These are phyloP conservation scores for Protomyces arabidopsidicola DNA, from an alignment of 1,139 yeast species.

Conservation along the genomic window DNA sequence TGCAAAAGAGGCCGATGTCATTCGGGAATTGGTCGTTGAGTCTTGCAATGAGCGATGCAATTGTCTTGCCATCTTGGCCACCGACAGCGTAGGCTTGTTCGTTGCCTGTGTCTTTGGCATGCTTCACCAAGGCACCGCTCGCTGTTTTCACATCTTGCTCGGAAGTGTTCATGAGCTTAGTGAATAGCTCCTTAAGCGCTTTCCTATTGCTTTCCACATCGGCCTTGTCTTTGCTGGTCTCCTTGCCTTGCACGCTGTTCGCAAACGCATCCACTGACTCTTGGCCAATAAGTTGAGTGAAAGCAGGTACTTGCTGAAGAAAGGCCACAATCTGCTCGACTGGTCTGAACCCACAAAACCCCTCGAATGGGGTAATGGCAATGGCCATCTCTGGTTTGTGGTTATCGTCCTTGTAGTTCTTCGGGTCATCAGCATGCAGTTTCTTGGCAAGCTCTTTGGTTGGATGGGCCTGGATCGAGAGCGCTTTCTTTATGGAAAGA, in stretches of 20 bases:
- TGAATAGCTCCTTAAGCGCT: slow-evolving; percentile 21
- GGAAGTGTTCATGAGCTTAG: slow-evolving; percentile 16
- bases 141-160: slow-evolving; percentile 5
- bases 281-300: slow-evolving; percentile 61
- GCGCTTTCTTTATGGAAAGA: slow-evolving; percentile 81
- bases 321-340: slow-evolving; percentile 66
- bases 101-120: slow-evolving; percentile 1
- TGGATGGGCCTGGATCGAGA: slow-evolving; percentile 96
- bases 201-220: slow-evolving; percentile 4
- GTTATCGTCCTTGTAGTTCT: slow-evolving; percentile 93
- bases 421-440: slow-evolving; percentile 76
- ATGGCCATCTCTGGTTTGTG: slow-evolving; percentile 99
- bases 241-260: slow-evolving; percentile 11
- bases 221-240: slow-evolving; percentile 25
- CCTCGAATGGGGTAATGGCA: slow-evolving; percentile 92
- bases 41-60: slow-evolving; percentile 56
- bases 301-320: slow-evolving; percentile 69
- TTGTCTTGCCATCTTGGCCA: slow-evolving; percentile 18
- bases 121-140: slow-evolving; percentile 6
- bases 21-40: slow-evolving; percentile 83
- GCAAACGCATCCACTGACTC: slow-evolving; percentile 38
- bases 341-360: slow-evolving; percentile 97
- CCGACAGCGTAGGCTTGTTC: slow-evolving; percentile 7
- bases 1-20: slow-evolving; percentile 92
- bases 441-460: slow-evolving; percentile 77